Conservation (phyloP, 163 green algal genomes). For the Volvox carteri region DNA sequence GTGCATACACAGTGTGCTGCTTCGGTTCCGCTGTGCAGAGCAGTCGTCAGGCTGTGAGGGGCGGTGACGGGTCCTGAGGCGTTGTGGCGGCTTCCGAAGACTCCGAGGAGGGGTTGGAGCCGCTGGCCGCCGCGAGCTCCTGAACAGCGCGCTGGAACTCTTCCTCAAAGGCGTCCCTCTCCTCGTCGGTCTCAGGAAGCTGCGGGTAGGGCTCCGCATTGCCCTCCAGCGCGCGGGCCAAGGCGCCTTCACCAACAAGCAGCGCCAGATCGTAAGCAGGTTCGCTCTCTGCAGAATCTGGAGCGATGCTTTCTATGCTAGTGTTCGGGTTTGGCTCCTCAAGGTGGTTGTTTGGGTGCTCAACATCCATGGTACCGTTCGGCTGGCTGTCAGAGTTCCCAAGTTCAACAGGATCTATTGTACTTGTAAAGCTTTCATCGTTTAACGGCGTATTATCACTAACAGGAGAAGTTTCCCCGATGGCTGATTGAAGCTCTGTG, state of each 20-base stretch:
- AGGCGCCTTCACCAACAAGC: background rate
- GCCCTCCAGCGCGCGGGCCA: constrained; percentile 20
- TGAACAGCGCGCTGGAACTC: constrained; percentile 7
- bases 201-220: constrained; percentile 11
- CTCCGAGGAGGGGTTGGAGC: too few species aligned
- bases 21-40: too few species aligned
- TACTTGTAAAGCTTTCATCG: background rate
- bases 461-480: too few species aligned
- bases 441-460: background rate
- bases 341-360: background rate
- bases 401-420: background rate
- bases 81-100: too few species aligned
- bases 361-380: too few species aligned
- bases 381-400: background rate
- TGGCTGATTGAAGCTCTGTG: too few species aligned
- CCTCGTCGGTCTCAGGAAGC: constrained; percentile 30
- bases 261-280: constrained; percentile 29
- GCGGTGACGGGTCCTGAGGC: too few species aligned
- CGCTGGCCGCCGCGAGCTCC: background rate
- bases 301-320: background rate
- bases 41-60: too few species aligned
- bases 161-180: constrained; percentile 31
- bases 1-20: too few species aligned
- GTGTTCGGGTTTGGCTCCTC: background rate
- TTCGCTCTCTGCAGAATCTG: background rate